Conservation (phyloP, 257 asterid genomes). For the Nicotiana noctiflora region DNA sequence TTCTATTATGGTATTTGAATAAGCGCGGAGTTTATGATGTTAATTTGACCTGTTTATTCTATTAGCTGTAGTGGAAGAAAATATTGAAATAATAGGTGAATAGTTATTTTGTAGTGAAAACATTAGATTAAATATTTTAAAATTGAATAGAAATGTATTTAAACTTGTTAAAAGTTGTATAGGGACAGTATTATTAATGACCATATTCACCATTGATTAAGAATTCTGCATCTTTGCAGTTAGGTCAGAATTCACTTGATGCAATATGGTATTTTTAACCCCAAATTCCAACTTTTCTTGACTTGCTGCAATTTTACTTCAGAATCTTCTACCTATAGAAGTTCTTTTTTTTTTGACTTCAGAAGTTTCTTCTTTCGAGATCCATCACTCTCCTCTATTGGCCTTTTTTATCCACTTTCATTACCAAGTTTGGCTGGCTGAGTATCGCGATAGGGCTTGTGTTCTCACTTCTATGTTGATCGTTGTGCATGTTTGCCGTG, state of each 20-base stretch:
- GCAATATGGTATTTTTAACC: background rate
- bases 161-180: background rate
- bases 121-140: background rate
- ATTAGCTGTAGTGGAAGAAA: background rate
- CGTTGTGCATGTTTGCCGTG: background rate
- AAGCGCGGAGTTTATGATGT: background rate
- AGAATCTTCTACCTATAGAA: background rate
- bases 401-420: background rate
- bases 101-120: background rate
- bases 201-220: background rate
- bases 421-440: background rate
- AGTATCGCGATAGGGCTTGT: background rate
- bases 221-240: background rate
- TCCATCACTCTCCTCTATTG: background rate
- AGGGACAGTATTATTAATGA: background rate
- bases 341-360: no score
- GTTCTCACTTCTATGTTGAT: background rate
- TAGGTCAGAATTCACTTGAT: background rate
- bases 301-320: background rate
- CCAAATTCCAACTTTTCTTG: background rate
- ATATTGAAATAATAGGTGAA: background rate
- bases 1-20: background rate
- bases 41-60: slow-evolving; percentile 1
- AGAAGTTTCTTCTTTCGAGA: background rate
- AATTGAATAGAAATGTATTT: background rate